A percentile compares a stretch with the other conserved stretches of the same genome.
Evolutionary conservation across 495 filamentous ascomycete species (phyloP).

Genomic region (Cercophora scortea): DNA sequence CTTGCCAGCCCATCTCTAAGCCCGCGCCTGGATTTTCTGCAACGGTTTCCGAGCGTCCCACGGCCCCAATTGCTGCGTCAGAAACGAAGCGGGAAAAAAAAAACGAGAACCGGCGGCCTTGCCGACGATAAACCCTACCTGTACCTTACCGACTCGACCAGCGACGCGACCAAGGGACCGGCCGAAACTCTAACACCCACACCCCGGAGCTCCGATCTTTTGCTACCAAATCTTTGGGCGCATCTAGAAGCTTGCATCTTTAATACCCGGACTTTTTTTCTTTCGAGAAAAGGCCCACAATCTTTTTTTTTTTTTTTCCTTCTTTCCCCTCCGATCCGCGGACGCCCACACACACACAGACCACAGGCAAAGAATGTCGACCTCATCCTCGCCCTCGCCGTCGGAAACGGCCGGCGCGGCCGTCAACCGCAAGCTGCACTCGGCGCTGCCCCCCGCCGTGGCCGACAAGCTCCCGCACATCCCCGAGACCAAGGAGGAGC

Average conservation of each 20-base stretch:
- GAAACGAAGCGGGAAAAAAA: no score
- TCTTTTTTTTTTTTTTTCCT: background rate
- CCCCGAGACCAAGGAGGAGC: constrained; percentile 43
- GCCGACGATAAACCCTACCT: no score
- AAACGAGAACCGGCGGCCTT: no score
- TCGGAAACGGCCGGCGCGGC: constrained; percentile 11
- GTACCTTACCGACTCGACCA: no score
- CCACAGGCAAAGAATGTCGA: constrained; percentile 15
- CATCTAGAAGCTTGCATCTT: background rate
- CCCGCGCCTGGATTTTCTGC: no score
- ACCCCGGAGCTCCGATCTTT: background rate
- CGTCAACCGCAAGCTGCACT: constrained; percentile 29
- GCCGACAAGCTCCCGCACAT: constrained; percentile 42
- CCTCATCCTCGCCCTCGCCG: constrained; percentile 7
- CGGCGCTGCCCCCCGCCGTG: constrained; percentile 28
- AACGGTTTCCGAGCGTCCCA: no score
- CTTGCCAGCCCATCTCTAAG: no score
- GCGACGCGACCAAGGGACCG: no score
- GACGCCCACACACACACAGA: no score
- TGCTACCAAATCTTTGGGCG: background rate
- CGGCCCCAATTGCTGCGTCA: no score
- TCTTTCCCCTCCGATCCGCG: background rate
- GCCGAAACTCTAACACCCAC: background rate
- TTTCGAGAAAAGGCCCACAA: background rate
- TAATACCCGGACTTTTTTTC: background rate